A percentile compares a stretch with the other conserved stretches of the same genome.
Conservation (phyloP, 805 yeast genomes). For the Wickerhamiella brachini region DNA sequence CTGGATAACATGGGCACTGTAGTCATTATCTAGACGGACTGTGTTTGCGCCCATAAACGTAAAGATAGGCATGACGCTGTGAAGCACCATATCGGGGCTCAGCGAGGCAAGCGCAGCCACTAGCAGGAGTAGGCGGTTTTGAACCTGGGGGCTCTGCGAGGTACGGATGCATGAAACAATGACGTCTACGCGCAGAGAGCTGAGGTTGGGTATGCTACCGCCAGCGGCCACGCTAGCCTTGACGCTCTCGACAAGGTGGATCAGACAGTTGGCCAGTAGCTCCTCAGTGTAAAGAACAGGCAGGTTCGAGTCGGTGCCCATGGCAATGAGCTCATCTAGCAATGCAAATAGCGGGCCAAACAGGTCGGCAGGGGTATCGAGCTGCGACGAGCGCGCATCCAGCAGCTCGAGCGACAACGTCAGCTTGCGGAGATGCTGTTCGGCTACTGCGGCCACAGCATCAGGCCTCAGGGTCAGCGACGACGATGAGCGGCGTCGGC, state of each 20-base stretch:
- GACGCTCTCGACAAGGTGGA: conserved; percentile 41
- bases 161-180: conserved; percentile 83
- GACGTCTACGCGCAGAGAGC: conserved; percentile 72
- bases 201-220: conserved; percentile 40
- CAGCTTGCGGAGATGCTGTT: conserved; percentile 59
- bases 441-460: conserved; percentile 60
- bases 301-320: conserved; percentile 81
- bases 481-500: conserved; percentile 65
- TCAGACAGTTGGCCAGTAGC: conserved; percentile 75
- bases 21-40: conserved; percentile 91
- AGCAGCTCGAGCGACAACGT: conserved; percentile 70
- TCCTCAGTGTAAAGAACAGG: conserved; percentile 90
- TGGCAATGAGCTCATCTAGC: conserved; percentile 33
- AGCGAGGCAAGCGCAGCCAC: conserved; percentile 77
- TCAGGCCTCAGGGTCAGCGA: conserved; percentile 39
- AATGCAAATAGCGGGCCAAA: conserved; percentile 25
- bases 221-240: conserved; percentile 8
- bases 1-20: conserved; percentile 81
- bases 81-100: conserved; percentile 82
- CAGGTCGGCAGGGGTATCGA: conserved; percentile 14
- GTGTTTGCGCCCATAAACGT: conserved; percentile 99
- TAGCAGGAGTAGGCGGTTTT: conserved; percentile 71
- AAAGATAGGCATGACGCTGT: conserved; percentile 98
- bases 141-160: conserved; percentile 86
- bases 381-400: conserved; percentile 31